Base-by-base conservation (phyloP, 768 basidiomycete species). In the Amanita muscaria region DNA sequence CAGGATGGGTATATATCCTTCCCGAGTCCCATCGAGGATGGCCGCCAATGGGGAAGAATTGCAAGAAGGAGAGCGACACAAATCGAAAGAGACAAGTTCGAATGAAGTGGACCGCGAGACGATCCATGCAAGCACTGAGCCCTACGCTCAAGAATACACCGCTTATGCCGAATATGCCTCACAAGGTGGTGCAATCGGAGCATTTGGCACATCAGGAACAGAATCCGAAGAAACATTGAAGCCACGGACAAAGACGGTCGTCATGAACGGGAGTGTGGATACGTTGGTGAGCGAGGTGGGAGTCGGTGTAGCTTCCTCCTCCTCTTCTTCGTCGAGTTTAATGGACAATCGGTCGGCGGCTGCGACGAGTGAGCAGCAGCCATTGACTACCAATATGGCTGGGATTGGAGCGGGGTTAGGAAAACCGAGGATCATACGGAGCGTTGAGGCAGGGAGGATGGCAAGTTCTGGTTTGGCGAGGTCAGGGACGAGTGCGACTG, bases 161-260 rank as follows among this genome's bases (percentile, higher is more conserved):
- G n/a, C n/a, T n/a, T n/a, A n/a, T n/a, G n/a, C n/a, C n/a, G n/a
- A n/a, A n/a, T n/a, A n/a, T n/a, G n/a, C n/a, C n/a, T n/a, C n/a
- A n/a, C n/a, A n/a, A n/a, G n/a, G n/a, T n/a, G n/a, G n/a, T n/a
- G n/a, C n/a, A n/a, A n/a, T n/a, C n/a, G n/a, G n/a, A n/a, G n/a
- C n/a, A n/a, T n/a, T n/a, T 29, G 27, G 27, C 27, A 12, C 6
- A 6, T 6, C 12, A 12, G 27, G 27, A 29, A 18, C 14, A 16
- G 25, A 18, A n/a, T 81, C 79, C 40, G 78, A 80, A 64, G 80
- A 82, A 66, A 83, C 80, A 37, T 61, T 83, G 48, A 75, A 67
- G 57, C 76, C 77, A 31, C 70, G 74, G 58, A 56, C 66, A 59
- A 63, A 55, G 48, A 61, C 64, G 42, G 51, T 70, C 48, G 63